These are phyloP conservation scores for Podila horticola DNA, from an alignment of 192 early-diverging fungal genomes.

Conservation along the genomic window DNA sequence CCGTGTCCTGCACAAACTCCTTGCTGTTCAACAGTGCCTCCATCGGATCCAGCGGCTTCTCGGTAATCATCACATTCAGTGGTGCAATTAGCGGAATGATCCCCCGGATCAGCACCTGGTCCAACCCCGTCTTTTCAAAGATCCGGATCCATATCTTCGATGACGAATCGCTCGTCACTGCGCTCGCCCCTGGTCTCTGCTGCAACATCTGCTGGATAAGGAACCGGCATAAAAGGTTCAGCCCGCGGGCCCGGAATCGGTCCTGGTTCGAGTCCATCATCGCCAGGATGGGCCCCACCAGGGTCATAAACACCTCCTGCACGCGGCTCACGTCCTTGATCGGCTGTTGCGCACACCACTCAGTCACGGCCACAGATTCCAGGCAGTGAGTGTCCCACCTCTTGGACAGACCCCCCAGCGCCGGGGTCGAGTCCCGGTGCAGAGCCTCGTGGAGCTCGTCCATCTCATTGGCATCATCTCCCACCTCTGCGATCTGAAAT, in stretches of 20 bases:
- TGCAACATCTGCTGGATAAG: constrained; percentile 12
- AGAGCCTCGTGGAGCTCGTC: constrained; percentile 9
- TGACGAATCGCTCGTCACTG: neutral
- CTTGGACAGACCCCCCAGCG: neutral
- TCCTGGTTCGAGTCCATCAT: constrained; percentile 18
- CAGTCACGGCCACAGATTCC: constrained; percentile 21
- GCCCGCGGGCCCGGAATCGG: constrained; percentile 20
- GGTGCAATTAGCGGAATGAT: constrained; percentile 27
- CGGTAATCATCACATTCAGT: constrained; percentile 4
- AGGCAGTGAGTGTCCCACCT: constrained; percentile 30
- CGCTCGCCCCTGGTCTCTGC: neutral
- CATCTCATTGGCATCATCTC: constrained; percentile 36
- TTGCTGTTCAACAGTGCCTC: neutral
- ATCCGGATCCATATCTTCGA: constrained; percentile 47
- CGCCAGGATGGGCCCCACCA: constrained; percentile 26
- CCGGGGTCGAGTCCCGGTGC: neutral
- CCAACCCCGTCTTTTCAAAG: constrained; percentile 39
- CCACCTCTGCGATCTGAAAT: constrained; percentile 26
- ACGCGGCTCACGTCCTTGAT: constrained; percentile 29
- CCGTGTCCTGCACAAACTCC: constrained; percentile 6
- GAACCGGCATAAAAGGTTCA: constrained; percentile 29
- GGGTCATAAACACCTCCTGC: constrained; percentile 40
- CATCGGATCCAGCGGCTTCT: neutral
- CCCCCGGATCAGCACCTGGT: constrained; percentile 26
- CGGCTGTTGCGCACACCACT: constrained; percentile 43